Percentiles rank a stretch among this genome's conserved stretches.
phyloP scores from a whole-genome alignment of 805 yeast genomes.

The Blastobotrys parvus region DNA sequence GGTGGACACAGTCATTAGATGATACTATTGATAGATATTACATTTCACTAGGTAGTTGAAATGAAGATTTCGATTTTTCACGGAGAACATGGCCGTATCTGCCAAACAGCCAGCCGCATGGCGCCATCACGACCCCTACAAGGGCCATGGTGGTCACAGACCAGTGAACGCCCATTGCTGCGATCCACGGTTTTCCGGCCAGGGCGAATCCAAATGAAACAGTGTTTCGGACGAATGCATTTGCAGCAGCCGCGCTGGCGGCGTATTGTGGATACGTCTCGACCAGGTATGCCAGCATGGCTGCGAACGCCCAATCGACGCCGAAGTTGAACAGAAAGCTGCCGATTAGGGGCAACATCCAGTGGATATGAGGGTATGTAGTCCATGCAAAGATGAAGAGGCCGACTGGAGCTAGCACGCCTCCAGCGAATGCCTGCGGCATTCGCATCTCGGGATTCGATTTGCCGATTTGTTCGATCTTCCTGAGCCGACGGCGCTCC shows the following conservation, averaged over 20 bases:
- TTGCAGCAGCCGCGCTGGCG: conserved; percentile 87
- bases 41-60: too few species aligned
- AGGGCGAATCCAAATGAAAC: too few species aligned
- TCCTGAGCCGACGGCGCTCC: conserved; percentile 26
- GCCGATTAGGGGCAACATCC: conserved; percentile 51
- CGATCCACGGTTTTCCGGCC: too few species aligned
- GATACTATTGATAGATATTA: too few species aligned
- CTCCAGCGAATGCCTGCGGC: conserved; percentile 45
- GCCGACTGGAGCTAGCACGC: conserved; percentile 38
- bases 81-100: background rate
- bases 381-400: conserved; percentile 48
- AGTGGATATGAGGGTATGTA: conserved; percentile 37
- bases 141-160: too few species aligned
- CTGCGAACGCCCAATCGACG: conserved; percentile 31
- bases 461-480: too few species aligned
- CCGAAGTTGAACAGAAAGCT: conserved; percentile 41
- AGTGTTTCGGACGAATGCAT: conserved; percentile 69
- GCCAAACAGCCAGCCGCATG: background rate
- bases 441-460: conserved; percentile 46
- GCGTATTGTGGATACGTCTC: conserved; percentile 43
- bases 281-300: conserved; percentile 28
- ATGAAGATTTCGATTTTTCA: too few species aligned
- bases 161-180: too few species aligned
- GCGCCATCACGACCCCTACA: conserved; percentile 36
- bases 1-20: background rate